phyloP scores from a whole-genome alignment of 2,329 filamentous ascomycete genomes.

The Zasmidium citrigriseum region DNA sequence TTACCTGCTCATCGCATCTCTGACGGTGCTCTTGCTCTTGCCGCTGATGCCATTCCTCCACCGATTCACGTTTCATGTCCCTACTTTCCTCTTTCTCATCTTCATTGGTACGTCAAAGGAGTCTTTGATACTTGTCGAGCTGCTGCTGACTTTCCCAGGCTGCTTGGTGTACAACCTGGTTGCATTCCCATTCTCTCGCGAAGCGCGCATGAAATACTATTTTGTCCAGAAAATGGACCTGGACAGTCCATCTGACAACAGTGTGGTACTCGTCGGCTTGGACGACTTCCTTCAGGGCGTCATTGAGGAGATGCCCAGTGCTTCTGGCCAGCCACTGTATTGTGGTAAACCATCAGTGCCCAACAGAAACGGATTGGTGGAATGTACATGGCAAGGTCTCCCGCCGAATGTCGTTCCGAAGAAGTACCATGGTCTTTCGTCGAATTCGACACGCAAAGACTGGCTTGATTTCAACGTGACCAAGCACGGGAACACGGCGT shows the following conservation, averaged over 20 bases:
- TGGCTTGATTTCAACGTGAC: slow-evolving; percentile 70
- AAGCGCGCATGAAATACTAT: slow-evolving; percentile 80
- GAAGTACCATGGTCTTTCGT: slow-evolving; percentile 8
- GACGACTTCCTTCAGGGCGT: slow-evolving; percentile 67
- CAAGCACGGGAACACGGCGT: slow-evolving; percentile 51
- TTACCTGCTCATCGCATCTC: slow-evolving; percentile 67
- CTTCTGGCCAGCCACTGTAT: slow-evolving; percentile 57
- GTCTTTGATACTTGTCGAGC: neutral
- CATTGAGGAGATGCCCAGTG: slow-evolving; percentile 69
- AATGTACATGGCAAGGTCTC: slow-evolving; percentile 72
- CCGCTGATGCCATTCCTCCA: slow-evolving; percentile 85
- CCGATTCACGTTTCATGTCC: slow-evolving; percentile 79
- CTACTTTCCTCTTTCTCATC: slow-evolving; percentile 71
- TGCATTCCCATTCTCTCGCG: slow-evolving; percentile 83
- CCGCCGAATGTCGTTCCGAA: slow-evolving; percentile 62
- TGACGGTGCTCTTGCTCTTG: slow-evolving; percentile 71
- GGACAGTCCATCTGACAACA: slow-evolving; percentile 65
- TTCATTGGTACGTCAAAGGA: slow-evolving; percentile 46
- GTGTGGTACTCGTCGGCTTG: slow-evolving; percentile 68
- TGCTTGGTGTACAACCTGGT: slow-evolving; percentile 83
- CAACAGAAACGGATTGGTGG: slow-evolving; percentile 55
- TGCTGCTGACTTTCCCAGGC: slow-evolving; percentile 42
- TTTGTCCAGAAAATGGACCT: slow-evolving; percentile 83
- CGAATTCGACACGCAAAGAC: slow-evolving; percentile 23
- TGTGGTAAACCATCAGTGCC: slow-evolving; percentile 43